Base-by-base conservation (phyloP, 2,329 filamentous ascomycete species). In the Diatrype stigma region DNA sequence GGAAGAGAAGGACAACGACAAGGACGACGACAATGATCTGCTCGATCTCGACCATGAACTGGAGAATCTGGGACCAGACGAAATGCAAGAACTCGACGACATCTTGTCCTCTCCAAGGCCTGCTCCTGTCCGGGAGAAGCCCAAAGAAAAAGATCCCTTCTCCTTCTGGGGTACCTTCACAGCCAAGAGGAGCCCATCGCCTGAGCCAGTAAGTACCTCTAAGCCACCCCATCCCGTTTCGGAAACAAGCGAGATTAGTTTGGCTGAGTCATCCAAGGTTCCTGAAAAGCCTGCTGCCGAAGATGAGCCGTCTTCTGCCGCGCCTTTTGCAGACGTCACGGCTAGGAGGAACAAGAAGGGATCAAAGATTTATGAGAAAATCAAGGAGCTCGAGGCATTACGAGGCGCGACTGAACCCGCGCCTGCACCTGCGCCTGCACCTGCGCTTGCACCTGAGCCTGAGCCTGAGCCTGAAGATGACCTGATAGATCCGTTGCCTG, bases 361-460 rank as follows among this genome's bases (percentile, higher is more conserved):
- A 52, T 73, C 73, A 54, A 82, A 78, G 63, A 77, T 84, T 62
- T 74, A 79, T 50, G 78, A 84, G 62, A 77, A 72, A 60, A 73
- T 82, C 54, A 81, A 75, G 65, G 74, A 76, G 28, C 84, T 84
- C 60, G 78, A 84, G 66, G 60, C 72, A 47, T 57, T 65, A 47
- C 65, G 71, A 48, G 69, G 76, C 55, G 65, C 68, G 47, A 60
- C 59, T 21, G 58, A 63, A 19, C n/a, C n/a, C n/a, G 37, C 7
- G 19, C 11, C 37, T 21, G 40, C 16, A 42, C 40, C 37, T 16
- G 37, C 11, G 52, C 54, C 44, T 44, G 54, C 48, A 47, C 54
- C 42, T 22, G 50, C 5, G 40, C 40, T 11, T 8, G 40, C 22
- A 12, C 40, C 40, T 14, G 11, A 23, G 40, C 40, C 40, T 7